Conservation (phyloP, 371 early-diverging fungal species). For the Phascolomyces articulosus region DNA sequence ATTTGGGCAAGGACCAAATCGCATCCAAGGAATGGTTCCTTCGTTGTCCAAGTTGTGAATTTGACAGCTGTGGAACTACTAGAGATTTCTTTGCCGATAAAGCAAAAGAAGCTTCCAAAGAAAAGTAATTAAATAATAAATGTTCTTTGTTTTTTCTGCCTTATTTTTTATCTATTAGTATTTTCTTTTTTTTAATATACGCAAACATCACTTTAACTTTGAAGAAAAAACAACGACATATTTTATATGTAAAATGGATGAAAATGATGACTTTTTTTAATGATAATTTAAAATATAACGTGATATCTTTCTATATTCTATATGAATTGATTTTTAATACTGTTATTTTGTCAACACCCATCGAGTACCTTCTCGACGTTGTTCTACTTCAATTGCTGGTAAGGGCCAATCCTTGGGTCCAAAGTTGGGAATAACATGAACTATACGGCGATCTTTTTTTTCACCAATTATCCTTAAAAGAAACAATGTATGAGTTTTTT, state of each 20-base stretch:
- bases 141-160: no score
- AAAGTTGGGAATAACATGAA: slow-evolving; percentile 73
- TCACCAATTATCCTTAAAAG: slow-evolving; percentile 34
- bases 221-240: no score
- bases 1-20: slow-evolving; percentile 60
- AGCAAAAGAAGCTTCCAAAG: slow-evolving; percentile 7
- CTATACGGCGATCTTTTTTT: slow-evolving; percentile 67
- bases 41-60: slow-evolving; percentile 84
- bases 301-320: not conserved
- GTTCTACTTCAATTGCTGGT: slow-evolving; percentile 71
- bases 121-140: not conserved
- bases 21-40: slow-evolving; percentile 72
- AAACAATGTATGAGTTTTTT: no score
- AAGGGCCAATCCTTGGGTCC: slow-evolving; percentile 81
- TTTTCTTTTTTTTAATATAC: no score
- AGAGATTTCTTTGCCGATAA: slow-evolving; percentile 63
- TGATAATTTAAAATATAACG: not conserved
- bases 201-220: no score
- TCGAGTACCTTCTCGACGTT: slow-evolving; percentile 67
- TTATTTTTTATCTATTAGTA: no score
- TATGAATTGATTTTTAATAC: not conserved
- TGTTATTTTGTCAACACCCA: slow-evolving; percentile 48
- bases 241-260: no score
- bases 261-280: no score
- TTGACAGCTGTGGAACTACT: slow-evolving; percentile 70